Evolutionary conservation across 768 basidiomycete species (phyloP).

Genomic region (Pluteus cervinus): DNA sequence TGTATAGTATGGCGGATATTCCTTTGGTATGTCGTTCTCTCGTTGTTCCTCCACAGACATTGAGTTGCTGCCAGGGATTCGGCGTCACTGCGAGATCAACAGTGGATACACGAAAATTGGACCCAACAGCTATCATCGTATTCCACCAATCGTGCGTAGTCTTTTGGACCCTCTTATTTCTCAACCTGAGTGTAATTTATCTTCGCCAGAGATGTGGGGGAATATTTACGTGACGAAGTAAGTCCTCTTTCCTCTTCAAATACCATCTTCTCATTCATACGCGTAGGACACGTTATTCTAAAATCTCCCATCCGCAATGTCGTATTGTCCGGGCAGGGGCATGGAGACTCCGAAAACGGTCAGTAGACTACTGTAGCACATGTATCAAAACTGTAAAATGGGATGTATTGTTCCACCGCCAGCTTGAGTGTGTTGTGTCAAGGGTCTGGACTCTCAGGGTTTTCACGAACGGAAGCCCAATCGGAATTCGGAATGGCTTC

Average conservation of each 20-base stretch:
- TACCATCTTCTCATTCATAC: slow-evolving; percentile 9
- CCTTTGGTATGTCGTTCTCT: slow-evolving; percentile 60
- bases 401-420: no score
- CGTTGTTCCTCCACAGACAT: background rate
- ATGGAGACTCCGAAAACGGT: background rate
- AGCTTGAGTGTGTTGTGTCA: no score
- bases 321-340: background rate
- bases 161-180: slow-evolving; percentile 5
- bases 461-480: no score
- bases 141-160: slow-evolving; percentile 97
- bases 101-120: slow-evolving; percentile 92
- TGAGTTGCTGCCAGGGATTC: slow-evolving; percentile 63
- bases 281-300: slow-evolving; percentile 75
- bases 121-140: slow-evolving; percentile 95
- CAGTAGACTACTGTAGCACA: no score
- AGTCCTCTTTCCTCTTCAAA: slow-evolving; percentile 11
- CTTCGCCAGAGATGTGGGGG: slow-evolving; percentile 86
- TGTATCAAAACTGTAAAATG: no score
- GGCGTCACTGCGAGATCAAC: slow-evolving; percentile 97
- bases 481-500: slow-evolving; percentile 31
- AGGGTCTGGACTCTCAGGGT: no score
- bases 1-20: slow-evolving; percentile 93
- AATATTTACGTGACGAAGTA: slow-evolving; percentile 96
- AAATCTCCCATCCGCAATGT: slow-evolving; percentile 16
- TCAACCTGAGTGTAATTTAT: slow-evolving; percentile 5